These are phyloP conservation scores for Malassezia arunalokei DNA, from an alignment of 1,284 basidiomycete genomes.

Conservation along the genomic window DNA sequence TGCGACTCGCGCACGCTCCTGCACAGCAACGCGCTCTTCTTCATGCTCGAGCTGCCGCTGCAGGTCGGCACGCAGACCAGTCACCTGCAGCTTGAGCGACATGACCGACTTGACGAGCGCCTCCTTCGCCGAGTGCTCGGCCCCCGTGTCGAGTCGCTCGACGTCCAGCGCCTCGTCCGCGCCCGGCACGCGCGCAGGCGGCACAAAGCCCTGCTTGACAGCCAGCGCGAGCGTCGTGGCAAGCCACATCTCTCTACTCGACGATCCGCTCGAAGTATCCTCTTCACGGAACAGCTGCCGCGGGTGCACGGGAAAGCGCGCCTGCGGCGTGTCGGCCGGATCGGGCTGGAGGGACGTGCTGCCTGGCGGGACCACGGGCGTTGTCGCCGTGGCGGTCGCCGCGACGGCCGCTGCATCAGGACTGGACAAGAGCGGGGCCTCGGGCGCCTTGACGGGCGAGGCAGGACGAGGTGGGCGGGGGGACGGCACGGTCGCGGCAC, in stretches of 20 bases:
- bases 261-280: slow-evolving; percentile 7
- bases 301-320: background rate
- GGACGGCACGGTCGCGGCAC: no score
- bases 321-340: background rate
- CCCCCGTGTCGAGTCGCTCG: slow-evolving; percentile 47
- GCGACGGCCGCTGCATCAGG: background rate
- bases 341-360: background rate
- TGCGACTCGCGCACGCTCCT: slow-evolving; percentile 63
- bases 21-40: slow-evolving; percentile 66
- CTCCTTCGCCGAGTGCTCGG: slow-evolving; percentile 46
- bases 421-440: background rate
- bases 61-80: slow-evolving; percentile 65
- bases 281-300: slow-evolving; percentile 31
- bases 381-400: background rate
- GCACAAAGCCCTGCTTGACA: slow-evolving; percentile 66
- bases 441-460: no score
- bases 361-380: background rate
- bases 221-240: slow-evolving; percentile 68
- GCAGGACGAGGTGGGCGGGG: background rate
- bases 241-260: slow-evolving; percentile 70
- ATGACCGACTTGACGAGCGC: slow-evolving; percentile 63
- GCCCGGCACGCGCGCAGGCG: slow-evolving; percentile 47
- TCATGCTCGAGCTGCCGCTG: slow-evolving; percentile 62
- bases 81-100: slow-evolving; percentile 76
- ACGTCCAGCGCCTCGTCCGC: slow-evolving; percentile 23